Evolutionary conservation across 805 yeast species (phyloP).

Genomic region (Debaryomyces maramus): DNA sequence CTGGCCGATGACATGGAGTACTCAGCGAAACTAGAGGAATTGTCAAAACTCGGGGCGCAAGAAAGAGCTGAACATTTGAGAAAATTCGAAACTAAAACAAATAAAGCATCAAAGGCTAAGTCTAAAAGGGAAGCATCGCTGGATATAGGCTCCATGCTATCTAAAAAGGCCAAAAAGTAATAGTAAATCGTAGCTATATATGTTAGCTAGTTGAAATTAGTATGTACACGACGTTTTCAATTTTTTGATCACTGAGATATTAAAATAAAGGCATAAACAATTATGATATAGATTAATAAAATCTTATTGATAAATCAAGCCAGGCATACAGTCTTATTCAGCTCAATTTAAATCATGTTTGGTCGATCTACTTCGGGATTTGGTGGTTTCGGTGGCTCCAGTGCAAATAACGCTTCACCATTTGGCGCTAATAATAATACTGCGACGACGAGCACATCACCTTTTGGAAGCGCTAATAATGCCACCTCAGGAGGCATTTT

Average conservation of each 20-base stretch:
- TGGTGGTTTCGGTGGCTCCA: conserved; percentile 45
- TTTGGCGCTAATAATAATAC: conserved; percentile 30
- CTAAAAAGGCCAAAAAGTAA: conserved; percentile 10
- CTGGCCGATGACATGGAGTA: conserved; percentile 55
- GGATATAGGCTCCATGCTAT: conserved; percentile 7
- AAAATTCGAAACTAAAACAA: conserved; percentile 58
- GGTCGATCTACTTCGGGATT: conserved; percentile 52
- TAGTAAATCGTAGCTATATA: not conserved
- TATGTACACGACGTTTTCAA: conserved; percentile 5
- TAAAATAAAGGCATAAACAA: conserved; percentile 1
- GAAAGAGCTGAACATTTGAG: conserved; percentile 70
- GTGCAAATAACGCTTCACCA: conserved; percentile 30
- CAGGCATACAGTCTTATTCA: not conserved
- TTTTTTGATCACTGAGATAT: conserved; percentile 1
- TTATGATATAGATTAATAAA: not conserved
- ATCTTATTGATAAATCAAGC: not conserved
- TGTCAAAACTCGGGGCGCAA: conserved; percentile 60
- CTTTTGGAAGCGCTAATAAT: conserved; percentile 21
- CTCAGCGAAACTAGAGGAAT: conserved; percentile 43
- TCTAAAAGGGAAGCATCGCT: conserved; percentile 5
- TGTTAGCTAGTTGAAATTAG: not conserved
- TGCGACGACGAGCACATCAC: conserved; percentile 21
- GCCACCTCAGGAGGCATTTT: conserved; percentile 22
- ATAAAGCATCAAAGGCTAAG: conserved; percentile 24
- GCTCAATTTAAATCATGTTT: conserved; percentile 36